Base-by-base conservation (phyloP, 495 filamentous ascomycete species). In the Tuber magnatum region DNA sequence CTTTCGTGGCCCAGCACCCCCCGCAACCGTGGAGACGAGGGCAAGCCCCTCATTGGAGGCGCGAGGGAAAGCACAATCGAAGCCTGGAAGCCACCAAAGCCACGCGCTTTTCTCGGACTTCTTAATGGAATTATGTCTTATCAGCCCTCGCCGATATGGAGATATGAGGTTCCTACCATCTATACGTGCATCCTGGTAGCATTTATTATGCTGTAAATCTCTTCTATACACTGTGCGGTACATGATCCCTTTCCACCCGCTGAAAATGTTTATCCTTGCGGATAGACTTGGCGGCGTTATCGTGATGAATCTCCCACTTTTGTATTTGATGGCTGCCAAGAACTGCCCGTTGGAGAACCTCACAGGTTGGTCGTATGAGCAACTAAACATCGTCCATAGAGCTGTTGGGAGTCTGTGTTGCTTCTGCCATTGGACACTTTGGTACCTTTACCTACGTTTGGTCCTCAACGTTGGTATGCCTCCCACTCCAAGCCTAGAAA, bases 281-380 rank as follows among this genome's bases (percentile, higher is more conserved):
- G 88, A 90, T 79, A 84, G 88, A 69, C 84, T 85, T 43, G 88
- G 87, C 9, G 76, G 86, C 24, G 72, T 88, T 7, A 89, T 89
- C 78, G 81, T 88, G 40, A 87, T 86, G 75, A 90, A 91, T 78
- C 85, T 91, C 0, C 88, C 89, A 2, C 83, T 89, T 24, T 83
- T 91, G 10, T 90, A 91, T 81, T 83, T 91, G 38, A 84, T 92
- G 2, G 83, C 87, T 5, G 88, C 89, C 72, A 92, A 91, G 80
- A 91, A 89, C 77, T 88, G 88, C 70, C 89, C 89, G 0, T 76
- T 91, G 16, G 87, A 86, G 41, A 75, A 85, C 1, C 81, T 91
- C 22, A 91, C 89, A 0, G 89, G 89, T 18, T 86, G 86, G 73
- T 90, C 89, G 0, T 91, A 91, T 80, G 88, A 91, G 81, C 85